phyloP scores from a whole-genome alignment of 1,284 basidiomycete genomes.

The Ganoderma boninense region DNA sequence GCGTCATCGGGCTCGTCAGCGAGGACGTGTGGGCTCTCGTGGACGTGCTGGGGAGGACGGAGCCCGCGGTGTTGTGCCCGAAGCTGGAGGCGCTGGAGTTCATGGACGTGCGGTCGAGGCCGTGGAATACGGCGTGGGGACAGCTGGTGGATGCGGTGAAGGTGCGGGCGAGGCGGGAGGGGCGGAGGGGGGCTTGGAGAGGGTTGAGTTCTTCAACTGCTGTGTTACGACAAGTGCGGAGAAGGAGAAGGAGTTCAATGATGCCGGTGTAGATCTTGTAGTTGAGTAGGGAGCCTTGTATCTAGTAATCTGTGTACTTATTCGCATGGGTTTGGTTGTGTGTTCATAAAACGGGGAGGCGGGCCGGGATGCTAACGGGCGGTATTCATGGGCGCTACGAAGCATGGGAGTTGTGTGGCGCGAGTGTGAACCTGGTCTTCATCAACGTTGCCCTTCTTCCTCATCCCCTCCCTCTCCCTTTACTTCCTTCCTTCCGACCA shows the following conservation, averaged over 20 bases:
- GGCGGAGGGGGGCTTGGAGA: neutral
- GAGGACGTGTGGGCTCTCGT: neutral
- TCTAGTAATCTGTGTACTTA: too few species aligned
- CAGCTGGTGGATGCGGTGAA: neutral
- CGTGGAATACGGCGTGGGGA: neutral
- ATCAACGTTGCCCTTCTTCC: neutral
- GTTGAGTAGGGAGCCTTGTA: neutral
- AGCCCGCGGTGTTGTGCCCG: neutral
- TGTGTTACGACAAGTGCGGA: neutral
- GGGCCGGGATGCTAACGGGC: too few species aligned
- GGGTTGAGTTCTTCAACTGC: neutral
- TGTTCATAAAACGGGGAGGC: too few species aligned
- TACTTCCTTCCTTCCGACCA: neutral
- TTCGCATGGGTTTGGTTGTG: too few species aligned
- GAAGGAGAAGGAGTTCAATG: neutral
- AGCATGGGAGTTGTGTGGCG: too few species aligned
- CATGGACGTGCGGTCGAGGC: slow-evolving; percentile 7
- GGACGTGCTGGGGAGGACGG: neutral
- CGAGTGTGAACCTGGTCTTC: too few species aligned
- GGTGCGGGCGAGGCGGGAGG: neutral
- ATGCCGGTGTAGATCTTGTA: neutral
- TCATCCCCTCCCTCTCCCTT: neutral
- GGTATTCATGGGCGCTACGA: too few species aligned
- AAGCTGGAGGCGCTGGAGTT: slow-evolving; percentile 18
- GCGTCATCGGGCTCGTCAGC: slow-evolving; percentile 12